Evolutionary conservation across 192 early-diverging fungal species (phyloP).

Genomic region (Entomortierella chlamydospora): DNA sequence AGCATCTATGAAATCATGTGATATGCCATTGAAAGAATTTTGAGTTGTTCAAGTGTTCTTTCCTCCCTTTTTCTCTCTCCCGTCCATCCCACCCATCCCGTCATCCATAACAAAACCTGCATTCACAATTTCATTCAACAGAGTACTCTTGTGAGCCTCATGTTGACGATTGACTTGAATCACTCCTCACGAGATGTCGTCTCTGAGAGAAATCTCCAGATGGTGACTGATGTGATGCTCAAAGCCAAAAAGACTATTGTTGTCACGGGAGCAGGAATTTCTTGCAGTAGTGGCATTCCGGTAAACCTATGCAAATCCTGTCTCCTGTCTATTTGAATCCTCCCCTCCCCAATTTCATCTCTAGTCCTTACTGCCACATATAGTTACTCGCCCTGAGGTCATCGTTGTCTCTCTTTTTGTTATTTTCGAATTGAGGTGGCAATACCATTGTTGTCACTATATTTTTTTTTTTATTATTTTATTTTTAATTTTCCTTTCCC

Average conservation of each 20-base stretch:
- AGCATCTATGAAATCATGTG: not conserved
- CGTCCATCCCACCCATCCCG: not conserved
- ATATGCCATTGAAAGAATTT: not conserved
- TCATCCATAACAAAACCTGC: not conserved
- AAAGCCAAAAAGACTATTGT: constrained; percentile 68
- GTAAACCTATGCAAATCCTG: constrained; percentile 45
- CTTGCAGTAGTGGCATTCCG: constrained; percentile 89
- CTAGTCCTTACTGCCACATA: not conserved
- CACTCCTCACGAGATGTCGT: constrained; percentile 12
- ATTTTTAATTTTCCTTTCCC: not conserved
- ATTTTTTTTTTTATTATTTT: not conserved
- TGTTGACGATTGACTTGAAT: constrained; percentile 50
- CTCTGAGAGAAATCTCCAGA: constrained; percentile 27
- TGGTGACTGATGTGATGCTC: constrained; percentile 44
- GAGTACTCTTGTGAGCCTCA: not conserved
- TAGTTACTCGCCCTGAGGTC: not conserved
- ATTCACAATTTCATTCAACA: not conserved
- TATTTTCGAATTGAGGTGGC: no score
- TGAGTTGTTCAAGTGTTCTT: not conserved
- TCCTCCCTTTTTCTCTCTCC: not conserved
- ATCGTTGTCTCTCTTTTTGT: no score
- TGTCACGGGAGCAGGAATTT: constrained; percentile 92
- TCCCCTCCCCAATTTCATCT: not conserved
- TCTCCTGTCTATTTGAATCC: not conserved
- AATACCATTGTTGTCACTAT: no score